These are phyloP conservation scores for Clonostachys chloroleuca DNA, from an alignment of 2,329 filamentous ascomycete species.

Conservation along the genomic window DNA sequence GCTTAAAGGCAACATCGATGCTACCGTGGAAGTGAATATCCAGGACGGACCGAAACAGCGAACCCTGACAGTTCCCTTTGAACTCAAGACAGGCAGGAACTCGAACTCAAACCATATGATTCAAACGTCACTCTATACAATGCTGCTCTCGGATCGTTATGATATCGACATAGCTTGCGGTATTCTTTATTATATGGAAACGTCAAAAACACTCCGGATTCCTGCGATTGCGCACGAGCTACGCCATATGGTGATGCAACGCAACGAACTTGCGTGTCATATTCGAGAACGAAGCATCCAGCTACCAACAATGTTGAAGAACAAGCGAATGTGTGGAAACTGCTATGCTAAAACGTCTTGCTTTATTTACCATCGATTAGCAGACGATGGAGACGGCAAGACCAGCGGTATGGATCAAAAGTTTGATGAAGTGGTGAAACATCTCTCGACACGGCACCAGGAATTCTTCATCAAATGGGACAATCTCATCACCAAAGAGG, in stretches of 20 bases:
- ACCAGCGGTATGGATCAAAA: conserved; percentile 76
- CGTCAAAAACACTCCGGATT: conserved; percentile 78
- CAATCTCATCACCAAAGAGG: conserved; percentile 85
- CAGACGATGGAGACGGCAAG: conserved; percentile 78
- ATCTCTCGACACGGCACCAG: conserved; percentile 70
- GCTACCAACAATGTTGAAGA: conserved; percentile 82
- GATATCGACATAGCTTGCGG: conserved; percentile 89
- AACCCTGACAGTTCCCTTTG: conserved; percentile 83
- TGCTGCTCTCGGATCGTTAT: conserved; percentile 90
- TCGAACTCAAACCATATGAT: conserved; percentile 80
- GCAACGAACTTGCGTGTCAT: conserved; percentile 83
- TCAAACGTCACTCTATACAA: conserved; percentile 90
- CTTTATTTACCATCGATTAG: conserved; percentile 89
- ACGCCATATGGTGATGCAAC: conserved; percentile 93
- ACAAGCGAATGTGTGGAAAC: conserved; percentile 73
- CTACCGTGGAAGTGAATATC: conserved; percentile 86
- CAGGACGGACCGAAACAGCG: conserved; percentile 61
- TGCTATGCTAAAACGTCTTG: conserved; percentile 91
- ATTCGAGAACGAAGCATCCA: conserved; percentile 75
- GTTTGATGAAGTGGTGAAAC: conserved; percentile 75
- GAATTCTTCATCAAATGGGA: conserved; percentile 96
- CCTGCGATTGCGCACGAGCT: conserved; percentile 84
- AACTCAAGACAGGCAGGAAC: conserved; percentile 91
- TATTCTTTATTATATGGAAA: conserved; percentile 92
- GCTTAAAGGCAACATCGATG: conserved; percentile 95